Conservation (phyloP, 2,329 filamentous ascomycete genomes). For the Ophiostoma sp. region DNA sequence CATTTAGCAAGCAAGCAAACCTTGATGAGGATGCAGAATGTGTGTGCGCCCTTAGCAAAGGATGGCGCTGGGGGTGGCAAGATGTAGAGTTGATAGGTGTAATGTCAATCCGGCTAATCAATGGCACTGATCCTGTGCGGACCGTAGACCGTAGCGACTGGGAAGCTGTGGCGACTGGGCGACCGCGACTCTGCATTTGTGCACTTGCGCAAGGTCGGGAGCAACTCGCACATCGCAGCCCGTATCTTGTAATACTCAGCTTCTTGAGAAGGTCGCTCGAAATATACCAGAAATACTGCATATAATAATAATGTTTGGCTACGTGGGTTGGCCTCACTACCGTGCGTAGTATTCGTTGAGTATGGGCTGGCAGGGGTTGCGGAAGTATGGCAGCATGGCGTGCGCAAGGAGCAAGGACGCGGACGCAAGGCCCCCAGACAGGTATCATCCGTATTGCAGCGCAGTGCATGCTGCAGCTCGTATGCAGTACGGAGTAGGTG, state of each 20-base stretch:
- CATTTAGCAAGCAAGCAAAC: not conserved
- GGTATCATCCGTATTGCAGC: constrained; percentile 8
- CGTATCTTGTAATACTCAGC: not conserved
- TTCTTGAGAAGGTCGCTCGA: not conserved
- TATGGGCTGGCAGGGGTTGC: not conserved
- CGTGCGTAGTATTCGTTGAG: not conserved
- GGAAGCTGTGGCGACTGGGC: not conserved
- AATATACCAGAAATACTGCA: not conserved
- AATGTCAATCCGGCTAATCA: not conserved
- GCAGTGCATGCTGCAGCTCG: constrained; percentile 8
- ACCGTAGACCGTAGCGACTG: not conserved
- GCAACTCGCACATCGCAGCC: not conserved
- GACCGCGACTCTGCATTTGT: not conserved
- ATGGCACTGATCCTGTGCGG: not conserved
- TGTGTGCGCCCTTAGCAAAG: not conserved
- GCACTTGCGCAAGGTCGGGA: not conserved
- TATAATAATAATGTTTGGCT: not conserved
- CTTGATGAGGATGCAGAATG: not conserved
- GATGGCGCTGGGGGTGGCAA: not conserved
- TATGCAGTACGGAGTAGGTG: constrained; percentile 4
- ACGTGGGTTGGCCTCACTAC: not conserved
- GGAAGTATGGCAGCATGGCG: not conserved
- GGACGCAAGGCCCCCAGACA: not conserved
- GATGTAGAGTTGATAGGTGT: not conserved
- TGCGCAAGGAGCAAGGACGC: not conserved